Evolutionary conservation across 805 yeast species (phyloP).

Genomic region (Candida xyloterini): DNA sequence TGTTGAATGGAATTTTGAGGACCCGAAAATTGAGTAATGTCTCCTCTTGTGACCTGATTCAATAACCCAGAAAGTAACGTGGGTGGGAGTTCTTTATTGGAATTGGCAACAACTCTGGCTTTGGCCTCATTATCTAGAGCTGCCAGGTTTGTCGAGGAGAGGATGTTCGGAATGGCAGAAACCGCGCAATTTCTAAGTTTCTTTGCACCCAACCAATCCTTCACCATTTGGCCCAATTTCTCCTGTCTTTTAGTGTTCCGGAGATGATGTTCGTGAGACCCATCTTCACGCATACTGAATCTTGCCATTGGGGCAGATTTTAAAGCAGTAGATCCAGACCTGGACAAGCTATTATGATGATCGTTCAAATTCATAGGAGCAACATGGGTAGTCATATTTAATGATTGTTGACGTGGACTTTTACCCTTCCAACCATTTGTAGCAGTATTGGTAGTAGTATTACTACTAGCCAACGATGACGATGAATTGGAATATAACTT

Average conservation of each 20-base stretch:
- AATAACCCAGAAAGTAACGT: conserved; percentile 68
- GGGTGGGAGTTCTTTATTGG: conserved; percentile 45
- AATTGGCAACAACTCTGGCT: conserved; percentile 25
- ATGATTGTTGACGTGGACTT: conserved; percentile 3
- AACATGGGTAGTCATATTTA: not conserved
- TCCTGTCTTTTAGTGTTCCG: conserved; percentile 76
- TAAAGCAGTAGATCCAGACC: conserved; percentile 19
- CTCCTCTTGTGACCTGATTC: conserved; percentile 47
- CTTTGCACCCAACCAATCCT: conserved; percentile 72
- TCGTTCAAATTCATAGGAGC: conserved; percentile 9
- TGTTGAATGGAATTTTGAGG: conserved; percentile 17
- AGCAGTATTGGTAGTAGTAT: not conserved
- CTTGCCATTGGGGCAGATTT: conserved; percentile 34
- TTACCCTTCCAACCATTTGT: not conserved
- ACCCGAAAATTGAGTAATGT: conserved; percentile 30
- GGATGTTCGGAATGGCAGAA: conserved; percentile 67
- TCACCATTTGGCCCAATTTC: conserved; percentile 69
- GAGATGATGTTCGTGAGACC: conserved; percentile 77
- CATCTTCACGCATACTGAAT: conserved; percentile 59
- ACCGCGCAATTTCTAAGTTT: conserved; percentile 68
- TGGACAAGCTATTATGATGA: conserved; percentile 10
- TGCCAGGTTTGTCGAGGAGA: conserved; percentile 35
- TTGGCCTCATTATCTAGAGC: conserved; percentile 29
- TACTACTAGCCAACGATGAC: conserved; percentile 9
- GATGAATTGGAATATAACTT: conserved; percentile 6